Conservation (phyloP, 148 eudicot species). For the Cornus kousa region DNA sequence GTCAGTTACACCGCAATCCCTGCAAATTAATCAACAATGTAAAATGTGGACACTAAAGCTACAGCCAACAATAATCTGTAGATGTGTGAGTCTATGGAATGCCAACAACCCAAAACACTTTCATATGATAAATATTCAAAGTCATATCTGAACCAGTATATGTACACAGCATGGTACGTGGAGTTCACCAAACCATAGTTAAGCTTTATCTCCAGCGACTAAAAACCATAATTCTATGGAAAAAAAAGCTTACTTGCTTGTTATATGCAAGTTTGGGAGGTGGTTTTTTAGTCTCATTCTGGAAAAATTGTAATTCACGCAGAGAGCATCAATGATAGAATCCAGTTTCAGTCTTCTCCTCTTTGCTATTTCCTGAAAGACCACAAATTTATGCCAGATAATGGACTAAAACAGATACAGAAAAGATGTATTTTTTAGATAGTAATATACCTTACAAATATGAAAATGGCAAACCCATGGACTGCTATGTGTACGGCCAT, state of each 20-base stretch:
- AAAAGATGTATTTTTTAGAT: not conserved
- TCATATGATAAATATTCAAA: not conserved
- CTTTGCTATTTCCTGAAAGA: constrained; percentile 57
- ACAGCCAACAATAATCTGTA: not conserved
- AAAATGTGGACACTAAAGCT: constrained; percentile 3
- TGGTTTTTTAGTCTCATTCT: constrained; percentile 22
- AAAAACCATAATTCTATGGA: not conserved
- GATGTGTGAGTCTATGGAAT: not conserved
- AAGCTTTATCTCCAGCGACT: no score
- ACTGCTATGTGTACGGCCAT: constrained; percentile 32
- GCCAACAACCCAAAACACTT: not conserved
- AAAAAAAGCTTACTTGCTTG: constrained; percentile 46
- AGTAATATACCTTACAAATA: constrained; percentile 62
- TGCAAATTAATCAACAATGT: constrained; percentile 29
- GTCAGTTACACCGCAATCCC: constrained; percentile 44
- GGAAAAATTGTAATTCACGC: constrained; percentile 36
- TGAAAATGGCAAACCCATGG: constrained; percentile 96
- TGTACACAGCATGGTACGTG: no score
- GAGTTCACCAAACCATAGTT: no score
- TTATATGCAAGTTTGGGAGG: constrained; percentile 57
- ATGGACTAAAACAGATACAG: constrained; percentile 5
- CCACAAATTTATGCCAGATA: constrained; percentile 4
- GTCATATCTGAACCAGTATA: not conserved
- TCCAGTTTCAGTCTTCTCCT: constrained; percentile 51
- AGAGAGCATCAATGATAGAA: constrained; percentile 64